phyloP scores from a whole-genome alignment of 164 flowering plant species.

The Kingdonia uniflora region DNA sequence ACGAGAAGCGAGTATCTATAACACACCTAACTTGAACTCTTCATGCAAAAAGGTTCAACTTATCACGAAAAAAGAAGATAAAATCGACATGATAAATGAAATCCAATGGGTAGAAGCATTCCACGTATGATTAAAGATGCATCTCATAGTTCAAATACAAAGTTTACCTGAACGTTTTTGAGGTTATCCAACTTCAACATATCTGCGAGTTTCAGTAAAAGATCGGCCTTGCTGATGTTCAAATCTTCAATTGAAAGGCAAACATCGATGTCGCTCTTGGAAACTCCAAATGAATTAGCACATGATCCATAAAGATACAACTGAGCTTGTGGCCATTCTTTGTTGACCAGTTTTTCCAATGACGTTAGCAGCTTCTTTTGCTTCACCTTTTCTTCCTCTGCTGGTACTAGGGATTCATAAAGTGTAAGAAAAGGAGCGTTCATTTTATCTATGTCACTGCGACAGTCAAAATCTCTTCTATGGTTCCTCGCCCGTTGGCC shows the following conservation, averaged over 20 bases:
- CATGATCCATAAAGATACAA: conserved; percentile 88
- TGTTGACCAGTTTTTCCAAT: conserved; percentile 62
- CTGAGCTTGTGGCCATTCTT: conserved; percentile 87
- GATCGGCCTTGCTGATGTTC: conserved; percentile 50
- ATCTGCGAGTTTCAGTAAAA: conserved; percentile 77
- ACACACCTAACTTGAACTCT: too few species aligned
- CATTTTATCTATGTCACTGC: conserved; percentile 49
- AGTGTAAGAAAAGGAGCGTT: conserved; percentile 50
- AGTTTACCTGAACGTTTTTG: conserved; percentile 81
- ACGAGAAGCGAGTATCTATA: too few species aligned
- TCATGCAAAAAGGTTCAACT: too few species aligned
- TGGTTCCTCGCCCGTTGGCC: conserved; percentile 41
- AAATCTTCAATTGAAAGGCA: conserved; percentile 66
- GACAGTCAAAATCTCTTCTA: conserved; percentile 42
- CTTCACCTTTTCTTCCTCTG: conserved; percentile 82
- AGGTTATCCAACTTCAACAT: conserved; percentile 72
- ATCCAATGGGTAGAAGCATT: too few species aligned
- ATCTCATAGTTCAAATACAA: background rate
- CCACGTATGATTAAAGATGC: background rate
- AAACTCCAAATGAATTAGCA: conserved; percentile 90
- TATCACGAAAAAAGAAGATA: too few species aligned
- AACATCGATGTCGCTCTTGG: conserved; percentile 93
- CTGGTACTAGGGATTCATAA: conserved; percentile 72
- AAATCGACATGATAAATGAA: too few species aligned
- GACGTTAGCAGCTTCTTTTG: conserved; percentile 57